Evolutionary conservation across 169 alveolate species (phyloP).

Genomic region (Plasmodium inui): DNA sequence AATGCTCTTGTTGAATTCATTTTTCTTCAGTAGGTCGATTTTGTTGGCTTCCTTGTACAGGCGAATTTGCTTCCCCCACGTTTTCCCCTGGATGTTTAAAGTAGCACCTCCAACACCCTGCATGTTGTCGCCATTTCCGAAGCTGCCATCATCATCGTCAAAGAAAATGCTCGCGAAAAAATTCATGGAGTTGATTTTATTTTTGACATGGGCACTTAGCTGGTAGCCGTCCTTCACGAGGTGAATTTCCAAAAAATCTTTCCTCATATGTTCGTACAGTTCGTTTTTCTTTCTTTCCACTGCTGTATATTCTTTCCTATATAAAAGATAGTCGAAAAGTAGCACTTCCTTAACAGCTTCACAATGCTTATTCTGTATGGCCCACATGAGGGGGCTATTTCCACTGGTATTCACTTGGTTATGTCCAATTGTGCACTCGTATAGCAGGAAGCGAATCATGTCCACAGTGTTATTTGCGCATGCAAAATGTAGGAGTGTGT

Average conservation of each 20-base stretch:
- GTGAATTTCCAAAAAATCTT: background rate
- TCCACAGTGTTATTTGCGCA: slow-evolving; percentile 83
- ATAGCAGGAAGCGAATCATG: slow-evolving; percentile 77
- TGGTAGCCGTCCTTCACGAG: slow-evolving; percentile 7
- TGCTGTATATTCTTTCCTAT: slow-evolving; percentile 57
- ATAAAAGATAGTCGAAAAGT: slow-evolving; percentile 77
- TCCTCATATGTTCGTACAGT: slow-evolving; percentile 34
- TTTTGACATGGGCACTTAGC: slow-evolving; percentile 12
- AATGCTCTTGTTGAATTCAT: slow-evolving; percentile 76
- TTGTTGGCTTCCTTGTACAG: slow-evolving; percentile 64
- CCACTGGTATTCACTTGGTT: slow-evolving; percentile 78
- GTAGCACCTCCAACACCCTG: background rate
- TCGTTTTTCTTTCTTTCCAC: slow-evolving; percentile 47
- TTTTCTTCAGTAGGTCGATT: slow-evolving; percentile 67
- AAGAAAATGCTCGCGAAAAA: slow-evolving; percentile 3
- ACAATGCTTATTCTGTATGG: slow-evolving; percentile 81
- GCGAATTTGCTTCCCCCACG: background rate
- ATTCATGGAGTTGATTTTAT: slow-evolving; percentile 31
- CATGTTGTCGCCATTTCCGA: slow-evolving; percentile 18
- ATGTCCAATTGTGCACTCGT: slow-evolving; percentile 78
- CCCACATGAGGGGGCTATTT: slow-evolving; percentile 85
- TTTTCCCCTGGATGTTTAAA: background rate
- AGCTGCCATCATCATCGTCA: background rate
- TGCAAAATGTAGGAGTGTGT: slow-evolving; percentile 81
- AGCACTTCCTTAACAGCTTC: slow-evolving; percentile 78